These are phyloP conservation scores for Neurospora sp. DNA, from an alignment of 2,329 filamentous ascomycete genomes.

Conservation along the genomic window DNA sequence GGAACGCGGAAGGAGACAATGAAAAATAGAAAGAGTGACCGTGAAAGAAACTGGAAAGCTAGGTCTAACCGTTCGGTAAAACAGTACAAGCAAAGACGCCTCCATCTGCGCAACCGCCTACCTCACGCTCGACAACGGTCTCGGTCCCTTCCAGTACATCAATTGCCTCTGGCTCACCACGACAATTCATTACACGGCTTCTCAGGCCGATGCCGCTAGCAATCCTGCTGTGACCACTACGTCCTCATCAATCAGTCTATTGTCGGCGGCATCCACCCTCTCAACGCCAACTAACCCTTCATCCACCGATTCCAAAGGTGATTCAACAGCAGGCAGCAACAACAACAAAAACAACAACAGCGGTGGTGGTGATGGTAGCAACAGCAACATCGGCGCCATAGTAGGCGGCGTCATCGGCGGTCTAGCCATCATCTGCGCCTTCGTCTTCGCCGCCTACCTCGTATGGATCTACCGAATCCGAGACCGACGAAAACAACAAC, in stretches of 20 bases:
- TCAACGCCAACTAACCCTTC: too few species aligned
- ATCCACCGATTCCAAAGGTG: too few species aligned
- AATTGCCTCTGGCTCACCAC: neutral
- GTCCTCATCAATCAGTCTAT: neutral
- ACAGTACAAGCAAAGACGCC: neutral
- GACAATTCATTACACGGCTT: neutral
- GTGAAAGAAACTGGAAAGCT: neutral
- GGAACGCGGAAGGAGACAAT: neutral
- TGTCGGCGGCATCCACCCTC: too few species aligned
- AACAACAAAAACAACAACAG: too few species aligned
- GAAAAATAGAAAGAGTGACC: neutral
- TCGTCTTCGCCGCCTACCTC: neutral
- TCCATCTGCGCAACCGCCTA: neutral
- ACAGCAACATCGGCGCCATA: neutral
- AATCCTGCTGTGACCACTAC: too few species aligned
- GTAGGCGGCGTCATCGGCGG: neutral
- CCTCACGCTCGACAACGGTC: neutral
- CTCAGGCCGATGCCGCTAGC: neutral
- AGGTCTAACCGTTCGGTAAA: neutral
- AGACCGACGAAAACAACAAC: neutral
- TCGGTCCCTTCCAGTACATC: neutral
- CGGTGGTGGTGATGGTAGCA: too few species aligned
- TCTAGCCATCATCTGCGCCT: neutral
- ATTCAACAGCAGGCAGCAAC: too few species aligned
- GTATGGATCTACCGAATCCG: neutral